Base-by-base conservation (phyloP, 331 rosid species). In the Malus hybrid region DNA sequence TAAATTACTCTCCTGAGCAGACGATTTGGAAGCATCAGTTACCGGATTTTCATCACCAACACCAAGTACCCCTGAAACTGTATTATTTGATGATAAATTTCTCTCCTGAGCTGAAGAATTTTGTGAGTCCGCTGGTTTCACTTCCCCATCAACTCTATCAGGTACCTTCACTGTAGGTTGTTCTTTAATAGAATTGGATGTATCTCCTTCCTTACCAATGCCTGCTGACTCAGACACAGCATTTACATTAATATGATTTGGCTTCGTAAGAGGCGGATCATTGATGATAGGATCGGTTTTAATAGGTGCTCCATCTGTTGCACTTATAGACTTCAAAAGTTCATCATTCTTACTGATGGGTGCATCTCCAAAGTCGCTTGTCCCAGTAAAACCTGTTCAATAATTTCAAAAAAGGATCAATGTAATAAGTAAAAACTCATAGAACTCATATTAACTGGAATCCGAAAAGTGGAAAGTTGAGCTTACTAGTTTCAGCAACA, bases 121-220 rank as follows among this genome's bases (percentile, higher is more conserved):
- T 4, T 75, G 75, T 28, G 78, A 68, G 63, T 77, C 50, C 39
- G 78, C 33, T n/a, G n/a, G 65, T 74, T 84, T 69, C 36, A 13
- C 19, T 50, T 89, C 89, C 82, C 86, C 82, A 65, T 78, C 78
- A 83, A 82, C 72, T 75, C 65, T 60, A 75, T 78, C 63, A 64
- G 74, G 55, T 81, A 85, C 86, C 67, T 76, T 69, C 29, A 67
- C 48, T 16, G 72, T 60, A 61, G 83, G 80, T 24, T 77, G 80
- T 74, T 79, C 88, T 39, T 22, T 24, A 39, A 16, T 56, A 77
- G 57, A 36, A 56, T 39, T 9, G 46, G 46, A 39, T 39, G 46
- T 9, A 39, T 87, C 87, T 62, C 44, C 79, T 86, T 78, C 84
- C 82, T 65, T 52, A 27, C 32, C 32, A 24, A 60, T 67, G 44